Conservation (phyloP, 805 yeast species). For the Wickerhamomyces hampshirensis region DNA sequence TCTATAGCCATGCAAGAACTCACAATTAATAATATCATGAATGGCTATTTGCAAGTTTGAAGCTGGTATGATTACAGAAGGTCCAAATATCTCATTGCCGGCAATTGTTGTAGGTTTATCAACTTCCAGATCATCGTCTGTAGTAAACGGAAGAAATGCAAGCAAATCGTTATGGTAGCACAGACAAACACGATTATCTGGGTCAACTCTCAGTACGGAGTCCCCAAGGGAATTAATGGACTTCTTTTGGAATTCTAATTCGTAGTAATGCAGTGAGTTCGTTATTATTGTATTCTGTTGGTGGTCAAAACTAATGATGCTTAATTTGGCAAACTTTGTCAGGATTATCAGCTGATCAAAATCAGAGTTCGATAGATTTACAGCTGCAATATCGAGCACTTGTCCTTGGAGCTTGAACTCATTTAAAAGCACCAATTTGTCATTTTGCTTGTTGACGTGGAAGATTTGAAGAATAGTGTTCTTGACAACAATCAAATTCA, state of each 20-base stretch:
- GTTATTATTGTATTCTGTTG: conserved; percentile 54
- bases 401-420: conserved; percentile 72
- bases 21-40: conserved; percentile 61
- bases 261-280: conserved; percentile 82
- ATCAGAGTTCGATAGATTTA: conserved; percentile 44
- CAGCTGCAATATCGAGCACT: conserved; percentile 50
- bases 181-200: conserved; percentile 50
- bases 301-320: conserved; percentile 68
- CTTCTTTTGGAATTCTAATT: conserved; percentile 51
- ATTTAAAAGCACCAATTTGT: conserved; percentile 36
- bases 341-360: conserved; percentile 61
- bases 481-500: conserved; percentile 63
- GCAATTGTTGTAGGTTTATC: conserved; percentile 20
- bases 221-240: conserved; percentile 37
- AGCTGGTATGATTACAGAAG: conserved; percentile 56
- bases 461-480: conserved; percentile 52
- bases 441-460: conserved; percentile 15
- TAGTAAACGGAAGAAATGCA: conserved; percentile 64
- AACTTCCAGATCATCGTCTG: conserved; percentile 38
- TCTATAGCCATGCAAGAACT: conserved; percentile 66
- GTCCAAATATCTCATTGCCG: conserved; percentile 20
- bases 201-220: conserved; percentile 40
- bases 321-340: conserved; percentile 72
- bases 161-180: conserved; percentile 62
- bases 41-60: conserved; percentile 52